Conservation (phyloP, 2,329 filamentous ascomycete species). For the Pochonia chlamydosporia region DNA sequence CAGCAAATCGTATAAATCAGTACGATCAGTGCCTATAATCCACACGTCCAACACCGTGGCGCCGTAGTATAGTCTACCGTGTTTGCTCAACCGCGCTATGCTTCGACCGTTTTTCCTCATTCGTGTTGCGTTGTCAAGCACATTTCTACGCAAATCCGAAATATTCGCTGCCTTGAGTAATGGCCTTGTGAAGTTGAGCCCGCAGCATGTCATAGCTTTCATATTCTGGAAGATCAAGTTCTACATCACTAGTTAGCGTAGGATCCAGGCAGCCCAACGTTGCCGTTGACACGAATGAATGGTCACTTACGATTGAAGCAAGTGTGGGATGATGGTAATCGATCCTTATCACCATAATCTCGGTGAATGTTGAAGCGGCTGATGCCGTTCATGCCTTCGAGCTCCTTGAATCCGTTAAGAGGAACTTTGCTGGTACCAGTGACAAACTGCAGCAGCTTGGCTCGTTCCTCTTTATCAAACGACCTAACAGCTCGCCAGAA, state of each 20-base stretch:
- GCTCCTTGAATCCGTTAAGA: conserved; percentile 96
- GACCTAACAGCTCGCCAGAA: conserved; percentile 98
- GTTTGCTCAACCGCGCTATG: conserved; percentile 1
- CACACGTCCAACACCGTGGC: conserved; percentile 6
- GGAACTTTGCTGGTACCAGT: conserved; percentile 98
- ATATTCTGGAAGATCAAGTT: conserved; percentile 97
- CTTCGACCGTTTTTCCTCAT: background rate
- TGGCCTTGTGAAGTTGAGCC: conserved; percentile 85
- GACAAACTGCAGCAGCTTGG: conserved; percentile 95
- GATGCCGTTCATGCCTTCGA: conserved; percentile 98
- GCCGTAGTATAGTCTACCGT: conserved; percentile 2
- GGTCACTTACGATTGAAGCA: conserved; percentile 92
- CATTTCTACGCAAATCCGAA: conserved; percentile 83
- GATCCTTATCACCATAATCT: conserved; percentile 94
- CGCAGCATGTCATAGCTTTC: conserved; percentile 90
- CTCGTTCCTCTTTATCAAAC: conserved; percentile 97
- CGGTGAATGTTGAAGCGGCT: conserved; percentile 98
- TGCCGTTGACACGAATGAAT: background rate
- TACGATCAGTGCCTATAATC: background rate
- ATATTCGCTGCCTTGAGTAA: conserved; percentile 95
- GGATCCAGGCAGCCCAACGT: background rate
- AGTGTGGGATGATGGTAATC: conserved; percentile 92
- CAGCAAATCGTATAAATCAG: background rate
- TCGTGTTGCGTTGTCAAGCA: conserved; percentile 4
- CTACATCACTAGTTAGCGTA: conserved; percentile 38